Evolutionary conservation across 257 asterid species (phyloP), one percentile per base, ranked within the genome.

Genomic region (Solanum tarijense): DNA sequence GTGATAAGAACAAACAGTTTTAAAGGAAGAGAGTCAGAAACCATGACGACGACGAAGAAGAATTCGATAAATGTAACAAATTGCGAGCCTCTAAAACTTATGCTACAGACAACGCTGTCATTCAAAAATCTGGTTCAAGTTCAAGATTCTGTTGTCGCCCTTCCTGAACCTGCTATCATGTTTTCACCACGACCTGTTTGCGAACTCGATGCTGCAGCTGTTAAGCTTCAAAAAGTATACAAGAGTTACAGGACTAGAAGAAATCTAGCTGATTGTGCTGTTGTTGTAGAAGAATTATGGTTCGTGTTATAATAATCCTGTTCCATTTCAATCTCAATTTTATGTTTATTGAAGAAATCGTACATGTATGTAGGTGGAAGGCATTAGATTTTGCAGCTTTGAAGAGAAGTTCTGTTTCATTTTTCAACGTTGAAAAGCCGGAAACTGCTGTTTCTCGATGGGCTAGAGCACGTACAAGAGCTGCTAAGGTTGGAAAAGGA

Each of bases 401-500:
- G n/a, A 93, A 95, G 83, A 90, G 90, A 78, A 96, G 98, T 91
- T 96, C 98, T 10, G 96, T 95, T 1, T 95, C 96, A 29, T 95
- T 96, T 91, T 96, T 96, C 91, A 89, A 93, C 38, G 94, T 58
- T 13, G 98, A 94, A 87, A 95, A 96, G 86, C 98, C 94, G 3
- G 98, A 96, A 90, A 94, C 97, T 14, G 98, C 98, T 48, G 89
- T 95, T 87, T 96, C 99, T 12, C 91, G 95, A 86, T 96, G 98
- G 99, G 98, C 98, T 21, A 91, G 99, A 91, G 99, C 99, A 12
- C 89, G 98, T n/a, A 95, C 98, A 48, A 92, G 98, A 89, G 99
- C 97, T 71, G 98, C 98, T 86, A 96, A 96, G 98, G 98, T 96
- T 27, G 99, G 99, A 25, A 96, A 96, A 89, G 99, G 99, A 48